Evolutionary conservation across 2,329 filamentous ascomycete genomes (phyloP).

Genomic region (Fusarium sacchari): DNA sequence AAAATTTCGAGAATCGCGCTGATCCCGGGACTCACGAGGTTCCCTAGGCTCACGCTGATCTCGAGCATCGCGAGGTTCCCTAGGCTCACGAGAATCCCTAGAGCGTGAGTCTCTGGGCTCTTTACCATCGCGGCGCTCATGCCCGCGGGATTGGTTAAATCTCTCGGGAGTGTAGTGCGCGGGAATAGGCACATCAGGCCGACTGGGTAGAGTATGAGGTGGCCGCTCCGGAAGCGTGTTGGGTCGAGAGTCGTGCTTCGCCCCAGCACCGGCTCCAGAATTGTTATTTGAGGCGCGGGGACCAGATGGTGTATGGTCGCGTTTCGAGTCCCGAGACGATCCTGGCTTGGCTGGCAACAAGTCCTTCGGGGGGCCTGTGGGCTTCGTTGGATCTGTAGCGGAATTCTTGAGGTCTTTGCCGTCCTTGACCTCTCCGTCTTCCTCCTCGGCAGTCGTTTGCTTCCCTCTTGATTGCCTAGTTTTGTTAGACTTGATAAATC

Average conservation of each 20-base stretch:
- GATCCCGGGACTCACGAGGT: conserved; percentile 50
- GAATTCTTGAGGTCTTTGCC: conserved; percentile 50
- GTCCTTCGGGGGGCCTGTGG: conserved; percentile 44
- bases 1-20: conserved; percentile 49
- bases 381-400: conserved; percentile 19
- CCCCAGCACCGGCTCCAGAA: conserved; percentile 19
- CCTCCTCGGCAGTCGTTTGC: conserved; percentile 59
- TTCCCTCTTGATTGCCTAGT: conserved; percentile 32
- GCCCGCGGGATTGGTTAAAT: conserved; percentile 53
- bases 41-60: conserved; percentile 52
- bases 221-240: conserved; percentile 52
- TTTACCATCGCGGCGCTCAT: conserved; percentile 53
- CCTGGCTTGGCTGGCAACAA: conserved; percentile 48
- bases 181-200: conserved; percentile 67
- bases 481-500: conserved; percentile 14
- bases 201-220: conserved; percentile 60
- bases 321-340: conserved; percentile 43
- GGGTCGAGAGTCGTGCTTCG: conserved; percentile 45
- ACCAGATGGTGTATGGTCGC: conserved; percentile 37
- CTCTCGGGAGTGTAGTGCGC: conserved; percentile 59
- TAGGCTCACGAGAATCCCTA: conserved; percentile 47
- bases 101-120: conserved; percentile 49
- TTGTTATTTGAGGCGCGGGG: conserved; percentile 44
- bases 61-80: conserved; percentile 42
- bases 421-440: conserved; percentile 80